Base-by-base conservation (phyloP, 2,329 filamentous ascomycete genomes). In the Botrytis pseudocinerea region DNA sequence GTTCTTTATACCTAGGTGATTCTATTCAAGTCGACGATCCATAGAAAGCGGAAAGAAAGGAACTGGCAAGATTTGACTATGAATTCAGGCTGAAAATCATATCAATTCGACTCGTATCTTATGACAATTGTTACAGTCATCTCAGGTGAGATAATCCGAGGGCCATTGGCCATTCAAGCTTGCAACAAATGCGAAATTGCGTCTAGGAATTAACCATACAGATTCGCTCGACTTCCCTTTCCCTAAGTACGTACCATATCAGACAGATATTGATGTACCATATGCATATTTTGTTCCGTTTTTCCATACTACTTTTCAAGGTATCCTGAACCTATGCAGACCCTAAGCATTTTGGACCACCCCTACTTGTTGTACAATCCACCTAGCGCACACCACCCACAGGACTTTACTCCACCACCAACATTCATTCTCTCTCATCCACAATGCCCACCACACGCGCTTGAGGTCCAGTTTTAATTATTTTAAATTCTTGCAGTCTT, bases 371-470 rank as follows among this genome's bases (percentile, higher is more conserved):
- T 63, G 46, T 32, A 62, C 38, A 70, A 48, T 40, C 60, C 71
- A 44, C 68, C 69, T 57, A 64, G 38, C 57, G 32, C 40, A 38
- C 69, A 57, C 65, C 38, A 69, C 10, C 18, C 63, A 40, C 44
- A 57, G 16, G 51, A 57, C 35, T 46, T 42, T 63, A 66, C 44
- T 54, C 65, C 66, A 48, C 48, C 57, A 62, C 42, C 22, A 64
- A 46, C 25, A 64, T 65, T 51, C 69, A 65, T 69, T n/a, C 65
- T 44, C n/a, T 44, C 35, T 32, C 69, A 42, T 71, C 69, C 69
- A 70, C 69, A 71, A 46, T 64, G 57, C 61, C 69, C 69, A 71
- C 59, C 59, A 65, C 59, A 64, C 61, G 70, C 70, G 70, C 70
- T 71, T 71, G 70, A 59, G 70, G 10, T 59, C 70, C 60, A 59